Evolutionary conservation across 2,329 filamentous ascomycete genomes (phyloP), one percentile per base, ranked within the genome.

Genomic region (Remersonia thermophila): DNA sequence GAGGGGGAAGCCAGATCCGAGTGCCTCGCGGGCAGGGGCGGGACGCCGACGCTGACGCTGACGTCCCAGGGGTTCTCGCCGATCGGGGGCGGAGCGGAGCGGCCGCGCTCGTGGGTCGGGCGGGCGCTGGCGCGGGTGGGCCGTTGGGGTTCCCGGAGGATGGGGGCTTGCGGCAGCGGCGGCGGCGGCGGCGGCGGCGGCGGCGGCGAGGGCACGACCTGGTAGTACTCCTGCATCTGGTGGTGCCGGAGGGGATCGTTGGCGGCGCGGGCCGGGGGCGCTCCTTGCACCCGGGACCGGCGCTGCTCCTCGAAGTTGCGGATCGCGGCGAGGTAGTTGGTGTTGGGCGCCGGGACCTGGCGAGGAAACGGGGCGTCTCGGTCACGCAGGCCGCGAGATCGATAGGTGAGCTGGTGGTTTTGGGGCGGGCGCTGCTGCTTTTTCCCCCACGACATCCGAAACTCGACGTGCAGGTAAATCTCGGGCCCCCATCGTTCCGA

Each of bases 381-480:
- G 44, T 67, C 50, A 42, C 64, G 63, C 36, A 65, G 49, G 37
- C 56, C 60, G 38, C 60, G 60, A 13, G 67, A 70, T 44, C 58
- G 62, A 44, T 66, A 70, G 30, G 63, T 63, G 41, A 67, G 41
- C 18, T 61, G 60, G 40, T 65, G 65, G 35, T 53, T 60, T 39
- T 60, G 64, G 10, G 62, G 56, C 10, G 59, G 40, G 6, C 36
- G 30, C 37, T 63, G 57, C 27, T 45, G 20, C 27, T 15, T 47
- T 32, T 58, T 59, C n/a, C 60, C 58, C 60, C 64, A 69, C 1
- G 67, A 68, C 16, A 72, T 52, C 20, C 68, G 66, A 40, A 71
- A 67, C 47, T 69, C 67, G 40, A 72, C 52, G 37, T 67, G 63
- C 8, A 71, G 52, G 39, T 68, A 71, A 36, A 71, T 54, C 39